A percentile compares a stretch with the other conserved stretches of the same genome.
Conservation (phyloP, 2,329 filamentous ascomycete species). For the Parastagonospora nodorum region DNA sequence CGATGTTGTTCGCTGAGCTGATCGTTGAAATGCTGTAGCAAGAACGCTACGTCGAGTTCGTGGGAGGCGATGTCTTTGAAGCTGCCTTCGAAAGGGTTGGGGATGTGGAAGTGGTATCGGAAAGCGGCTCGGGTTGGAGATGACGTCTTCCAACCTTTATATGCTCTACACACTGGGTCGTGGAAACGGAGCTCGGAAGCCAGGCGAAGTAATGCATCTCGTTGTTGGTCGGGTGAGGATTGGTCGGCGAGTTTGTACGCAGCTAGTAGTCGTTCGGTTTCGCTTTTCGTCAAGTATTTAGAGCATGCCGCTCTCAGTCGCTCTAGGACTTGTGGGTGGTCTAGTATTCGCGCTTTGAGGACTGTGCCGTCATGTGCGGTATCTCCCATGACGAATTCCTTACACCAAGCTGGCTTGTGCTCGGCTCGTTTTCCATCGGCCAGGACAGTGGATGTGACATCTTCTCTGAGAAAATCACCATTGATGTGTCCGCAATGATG, state of each 20-base stretch:
- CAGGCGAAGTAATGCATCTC: slow-evolving; percentile 35
- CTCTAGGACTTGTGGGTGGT: slow-evolving; percentile 19
- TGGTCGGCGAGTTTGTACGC: slow-evolving; percentile 47
- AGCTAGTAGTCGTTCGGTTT: slow-evolving; percentile 22
- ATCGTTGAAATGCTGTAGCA: slow-evolving; percentile 34
- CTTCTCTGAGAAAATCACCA: slow-evolving; percentile 24
- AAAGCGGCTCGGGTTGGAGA: slow-evolving; percentile 7
- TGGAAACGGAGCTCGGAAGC: slow-evolving; percentile 54
- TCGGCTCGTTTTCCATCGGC: slow-evolving; percentile 20
- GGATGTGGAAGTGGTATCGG: slow-evolving; percentile 36
- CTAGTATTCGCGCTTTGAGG: slow-evolving; percentile 40
- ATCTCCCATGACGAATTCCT: slow-evolving; percentile 54
- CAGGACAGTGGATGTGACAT: slow-evolving; percentile 21
- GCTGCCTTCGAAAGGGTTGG: slow-evolving; percentile 32
- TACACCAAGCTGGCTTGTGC: slow-evolving; percentile 53
- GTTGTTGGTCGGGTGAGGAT: slow-evolving; percentile 30
- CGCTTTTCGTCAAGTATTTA: slow-evolving; percentile 20
- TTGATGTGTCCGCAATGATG: slow-evolving; percentile 33
- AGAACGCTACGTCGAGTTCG: slow-evolving; percentile 37
- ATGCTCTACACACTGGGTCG: slow-evolving; percentile 47
- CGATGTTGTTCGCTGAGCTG: slow-evolving; percentile 16
- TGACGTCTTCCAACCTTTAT: slow-evolving; percentile 34
- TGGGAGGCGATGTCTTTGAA: slow-evolving; percentile 30
- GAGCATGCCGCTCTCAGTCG: slow-evolving; percentile 19
- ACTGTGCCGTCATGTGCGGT: slow-evolving; percentile 50